Conservation (phyloP, 2,329 filamentous ascomycete genomes). For the Aspergillus pseudoviridinutans region DNA sequence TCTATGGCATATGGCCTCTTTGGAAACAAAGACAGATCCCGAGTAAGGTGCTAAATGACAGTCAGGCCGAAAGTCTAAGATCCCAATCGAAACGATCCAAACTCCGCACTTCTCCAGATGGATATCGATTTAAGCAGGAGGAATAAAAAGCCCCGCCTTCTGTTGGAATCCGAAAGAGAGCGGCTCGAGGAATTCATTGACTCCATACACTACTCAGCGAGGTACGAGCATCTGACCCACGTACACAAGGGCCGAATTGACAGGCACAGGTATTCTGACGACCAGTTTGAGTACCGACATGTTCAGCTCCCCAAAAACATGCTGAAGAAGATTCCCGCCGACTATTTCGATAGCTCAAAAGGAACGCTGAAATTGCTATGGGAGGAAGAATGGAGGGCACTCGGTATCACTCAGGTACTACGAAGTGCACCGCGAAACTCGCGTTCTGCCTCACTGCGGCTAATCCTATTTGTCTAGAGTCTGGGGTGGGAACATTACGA, state of each 20-base stretch:
- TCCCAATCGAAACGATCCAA: background rate
- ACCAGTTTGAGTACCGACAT: constrained; percentile 92
- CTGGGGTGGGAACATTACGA: constrained; percentile 99
- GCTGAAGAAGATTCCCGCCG: constrained; percentile 93
- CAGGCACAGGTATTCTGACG: constrained; percentile 75
- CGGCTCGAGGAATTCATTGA: constrained; percentile 89
- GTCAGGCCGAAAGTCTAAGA: background rate
- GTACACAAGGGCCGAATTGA: constrained; percentile 14
- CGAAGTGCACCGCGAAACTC: background rate
- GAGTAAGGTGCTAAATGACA: background rate
- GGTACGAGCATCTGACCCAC: constrained; percentile 52
- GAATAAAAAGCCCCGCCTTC: constrained; percentile 76
- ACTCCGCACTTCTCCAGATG: constrained; percentile 22
- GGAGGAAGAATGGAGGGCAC: constrained; percentile 97
- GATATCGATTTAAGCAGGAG: constrained; percentile 76
- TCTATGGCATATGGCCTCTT: background rate
- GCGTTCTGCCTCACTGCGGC: background rate
- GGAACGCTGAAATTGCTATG: constrained; percentile 93
- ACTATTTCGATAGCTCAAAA: constrained; percentile 84
- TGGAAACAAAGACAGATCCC: background rate
- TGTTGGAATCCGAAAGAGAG: constrained; percentile 76
- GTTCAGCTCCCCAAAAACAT: constrained; percentile 97
- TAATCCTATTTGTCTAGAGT: constrained; percentile 57
- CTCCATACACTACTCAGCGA: constrained; percentile 88
- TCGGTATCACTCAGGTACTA: constrained; percentile 92